phyloP scores from a whole-genome alignment of 495 filamentous ascomycete genomes.

The Aspergillus sclerotiicarbonarius region DNA sequence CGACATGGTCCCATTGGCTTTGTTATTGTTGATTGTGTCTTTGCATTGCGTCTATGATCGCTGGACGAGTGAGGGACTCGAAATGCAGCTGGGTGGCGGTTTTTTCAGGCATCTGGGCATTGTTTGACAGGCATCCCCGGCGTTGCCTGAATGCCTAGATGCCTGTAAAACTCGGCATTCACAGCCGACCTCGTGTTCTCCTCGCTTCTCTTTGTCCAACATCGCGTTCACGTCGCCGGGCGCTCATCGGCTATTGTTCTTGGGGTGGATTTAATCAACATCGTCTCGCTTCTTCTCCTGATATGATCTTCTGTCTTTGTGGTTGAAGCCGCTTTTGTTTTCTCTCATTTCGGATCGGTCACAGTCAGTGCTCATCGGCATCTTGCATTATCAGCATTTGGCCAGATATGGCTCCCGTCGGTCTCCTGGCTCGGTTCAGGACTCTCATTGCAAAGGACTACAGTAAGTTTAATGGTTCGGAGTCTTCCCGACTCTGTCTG shows the following conservation, averaged over 20 bases:
- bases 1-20: neutral
- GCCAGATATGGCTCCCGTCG: neutral
- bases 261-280: neutral
- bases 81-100: neutral
- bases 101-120: neutral
- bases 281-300: neutral
- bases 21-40: neutral
- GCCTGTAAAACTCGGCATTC: slow-evolving; percentile 11
- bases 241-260: neutral
- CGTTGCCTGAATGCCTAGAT: slow-evolving; percentile 6
- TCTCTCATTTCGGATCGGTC: neutral
- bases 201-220: slow-evolving; percentile 4
- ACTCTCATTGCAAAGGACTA: neutral
- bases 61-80: neutral
- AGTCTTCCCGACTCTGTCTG: neutral
- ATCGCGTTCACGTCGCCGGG: neutral
- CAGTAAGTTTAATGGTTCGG: neutral
- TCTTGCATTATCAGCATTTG: neutral
- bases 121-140: slow-evolving; percentile 1
- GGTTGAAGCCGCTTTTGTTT: neutral
- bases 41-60: neutral
- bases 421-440: neutral
- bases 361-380: neutral
- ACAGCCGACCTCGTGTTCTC: slow-evolving; percentile 5
- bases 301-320: neutral